Evolutionary conservation across 306 rosid species (phyloP).

Genomic region (Canavalia gladiata): DNA sequence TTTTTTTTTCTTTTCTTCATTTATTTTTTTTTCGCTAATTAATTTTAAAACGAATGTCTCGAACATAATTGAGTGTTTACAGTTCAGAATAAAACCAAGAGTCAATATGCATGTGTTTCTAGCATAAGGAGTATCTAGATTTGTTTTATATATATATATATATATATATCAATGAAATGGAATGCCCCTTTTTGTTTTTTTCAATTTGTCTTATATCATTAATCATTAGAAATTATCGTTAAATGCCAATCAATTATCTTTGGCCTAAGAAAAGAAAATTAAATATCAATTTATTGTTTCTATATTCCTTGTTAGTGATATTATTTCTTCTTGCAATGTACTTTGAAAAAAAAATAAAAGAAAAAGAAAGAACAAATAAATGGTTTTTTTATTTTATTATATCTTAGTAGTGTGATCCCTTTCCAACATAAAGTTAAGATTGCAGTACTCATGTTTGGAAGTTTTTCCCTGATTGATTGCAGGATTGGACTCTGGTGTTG

Average conservation of each 20-base stretch:
- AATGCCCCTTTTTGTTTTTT: not conserved
- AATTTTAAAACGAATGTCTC: no score
- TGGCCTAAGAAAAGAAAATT: not conserved
- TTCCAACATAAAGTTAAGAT: not conserved
- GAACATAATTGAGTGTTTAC: no score
- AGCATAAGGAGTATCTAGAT: no score
- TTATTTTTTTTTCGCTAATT: no score
- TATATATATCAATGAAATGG: no score
- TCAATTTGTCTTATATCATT: not conserved
- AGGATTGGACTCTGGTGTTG: slow-evolving; percentile 42
- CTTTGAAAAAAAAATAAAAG: not conserved
- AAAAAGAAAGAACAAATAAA: not conserved
- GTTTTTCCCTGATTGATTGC: slow-evolving; percentile 28
- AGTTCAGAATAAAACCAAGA: no score
- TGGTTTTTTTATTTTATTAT: not conserved
- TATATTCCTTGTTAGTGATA: not conserved
- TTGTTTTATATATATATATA: no score
- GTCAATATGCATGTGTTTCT: no score
- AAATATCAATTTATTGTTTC: not conserved
- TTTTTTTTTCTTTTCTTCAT: no score
- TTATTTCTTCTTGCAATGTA: slow-evolving; percentile 4
- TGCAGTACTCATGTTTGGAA: slow-evolving; percentile 18
- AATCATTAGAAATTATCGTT: not conserved
- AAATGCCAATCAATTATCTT: not conserved
- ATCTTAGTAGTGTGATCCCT: not conserved